phyloP scores from a whole-genome alignment of 2,329 filamentous ascomycete species.

The Penicillium freii region DNA sequence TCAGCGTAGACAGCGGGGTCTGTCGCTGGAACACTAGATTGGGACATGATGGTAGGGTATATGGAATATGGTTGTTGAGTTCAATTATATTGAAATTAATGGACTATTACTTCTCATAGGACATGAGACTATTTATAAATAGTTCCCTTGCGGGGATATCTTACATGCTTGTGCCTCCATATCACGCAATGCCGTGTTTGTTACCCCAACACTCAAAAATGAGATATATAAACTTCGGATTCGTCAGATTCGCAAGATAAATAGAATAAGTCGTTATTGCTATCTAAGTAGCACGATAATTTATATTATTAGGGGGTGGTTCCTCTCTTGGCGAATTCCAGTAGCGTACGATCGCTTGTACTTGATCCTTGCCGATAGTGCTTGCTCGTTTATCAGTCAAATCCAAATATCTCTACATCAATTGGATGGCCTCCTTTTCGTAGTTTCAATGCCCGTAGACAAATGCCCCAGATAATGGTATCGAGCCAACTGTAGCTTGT shows the following conservation, averaged over 20 bases:
- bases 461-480: background rate
- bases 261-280: conserved; percentile 22
- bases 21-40: conserved; percentile 23
- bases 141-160: background rate
- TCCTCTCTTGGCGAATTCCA: background rate
- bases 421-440: background rate
- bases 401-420: background rate
- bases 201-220: background rate
- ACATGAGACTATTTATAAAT: background rate
- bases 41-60: conserved; percentile 12
- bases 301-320: no score
- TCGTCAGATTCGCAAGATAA: conserved; percentile 22
- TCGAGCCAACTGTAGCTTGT: background rate
- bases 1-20: conserved; percentile 44
- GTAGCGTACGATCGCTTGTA: background rate
- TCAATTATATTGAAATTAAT: background rate
- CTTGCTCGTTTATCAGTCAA: background rate
- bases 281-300: background rate
- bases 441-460: background rate
- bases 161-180: conserved; percentile 12
- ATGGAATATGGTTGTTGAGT: background rate
- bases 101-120: background rate
- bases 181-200: conserved; percentile 16
- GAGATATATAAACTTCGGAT: background rate
- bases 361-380: background rate